A percentile compares a stretch with the other conserved stretches of the same genome.
These are phyloP conservation scores for Petunia secreta DNA, from an alignment of 257 asterid genomes.

Conservation along the genomic window DNA sequence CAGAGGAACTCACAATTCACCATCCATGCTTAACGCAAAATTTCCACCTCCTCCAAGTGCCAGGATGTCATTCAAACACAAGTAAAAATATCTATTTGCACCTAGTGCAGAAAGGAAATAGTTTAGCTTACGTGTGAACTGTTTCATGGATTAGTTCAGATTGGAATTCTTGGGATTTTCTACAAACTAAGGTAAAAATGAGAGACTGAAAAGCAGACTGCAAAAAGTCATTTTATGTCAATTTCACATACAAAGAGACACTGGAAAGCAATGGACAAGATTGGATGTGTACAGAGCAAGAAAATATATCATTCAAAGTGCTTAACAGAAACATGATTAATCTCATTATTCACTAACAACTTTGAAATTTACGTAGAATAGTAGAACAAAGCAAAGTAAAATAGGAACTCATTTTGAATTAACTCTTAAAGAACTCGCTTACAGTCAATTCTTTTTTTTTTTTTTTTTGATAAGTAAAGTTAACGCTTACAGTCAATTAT, in stretches of 20 bases:
- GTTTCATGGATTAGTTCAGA: not conserved
- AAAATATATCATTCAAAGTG: not conserved
- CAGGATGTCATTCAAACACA: conserved; percentile 85
- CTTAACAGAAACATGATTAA: not conserved
- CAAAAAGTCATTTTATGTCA: not conserved
- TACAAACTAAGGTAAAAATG: not conserved
- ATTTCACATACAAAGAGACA: not conserved
- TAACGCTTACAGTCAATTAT: too few relatives aligned
- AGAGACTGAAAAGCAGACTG: too few relatives aligned
- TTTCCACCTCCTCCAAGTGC: conserved; percentile 95
- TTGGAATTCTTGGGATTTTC: not conserved
- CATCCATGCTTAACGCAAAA: conserved; percentile 82
- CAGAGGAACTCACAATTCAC: conserved; percentile 72
- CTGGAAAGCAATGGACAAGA: not conserved
- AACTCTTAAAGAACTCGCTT: not conserved
- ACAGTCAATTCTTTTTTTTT: not conserved
- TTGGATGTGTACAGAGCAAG: not conserved
- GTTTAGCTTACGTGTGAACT: not conserved
- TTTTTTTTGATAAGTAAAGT: too few relatives aligned
- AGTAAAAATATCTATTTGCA: conserved; percentile 79
- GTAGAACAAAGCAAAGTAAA: not conserved
- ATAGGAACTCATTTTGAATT: not conserved
- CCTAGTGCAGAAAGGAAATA: conserved; percentile 45
- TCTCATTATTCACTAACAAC: not conserved
- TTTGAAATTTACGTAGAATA: not conserved